These are phyloP conservation scores for Centaurea solstitialis DNA, from an alignment of 129 eudicot species.

Conservation along the genomic window DNA sequence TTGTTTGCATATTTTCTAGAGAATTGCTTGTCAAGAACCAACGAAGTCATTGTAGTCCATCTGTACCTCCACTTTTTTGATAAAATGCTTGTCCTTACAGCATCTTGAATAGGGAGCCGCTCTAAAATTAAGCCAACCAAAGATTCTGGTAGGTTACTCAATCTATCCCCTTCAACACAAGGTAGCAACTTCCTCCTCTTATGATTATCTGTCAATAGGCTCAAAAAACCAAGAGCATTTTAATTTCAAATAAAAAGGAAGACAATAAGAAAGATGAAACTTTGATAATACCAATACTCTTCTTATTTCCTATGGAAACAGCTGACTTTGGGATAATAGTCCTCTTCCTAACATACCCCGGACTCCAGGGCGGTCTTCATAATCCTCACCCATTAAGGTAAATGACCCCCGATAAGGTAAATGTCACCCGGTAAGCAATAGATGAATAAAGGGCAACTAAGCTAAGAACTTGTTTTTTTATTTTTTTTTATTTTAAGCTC, in stretches of 20 bases:
- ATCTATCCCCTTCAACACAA: slow-evolving; percentile 7
- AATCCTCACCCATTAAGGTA: too few relatives aligned
- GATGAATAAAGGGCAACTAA: too few relatives aligned
- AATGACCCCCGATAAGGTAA: too few relatives aligned
- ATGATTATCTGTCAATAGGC: background rate
- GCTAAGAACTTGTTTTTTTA: too few relatives aligned
- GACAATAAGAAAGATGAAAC: too few relatives aligned
- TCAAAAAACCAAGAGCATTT: background rate
- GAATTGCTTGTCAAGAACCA: slow-evolving; percentile 12
- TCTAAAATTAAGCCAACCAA: slow-evolving; percentile 18
- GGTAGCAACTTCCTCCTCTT: background rate
- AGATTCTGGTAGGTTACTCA: slow-evolving; percentile 13
- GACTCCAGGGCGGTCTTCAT: too few relatives aligned
- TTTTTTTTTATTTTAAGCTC: too few relatives aligned
- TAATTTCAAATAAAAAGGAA: background rate
- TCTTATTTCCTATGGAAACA: too few relatives aligned
- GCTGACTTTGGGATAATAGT: too few relatives aligned
- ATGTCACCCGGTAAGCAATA: too few relatives aligned
- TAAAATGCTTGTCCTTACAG: slow-evolving; percentile 8
- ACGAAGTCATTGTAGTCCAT: background rate
- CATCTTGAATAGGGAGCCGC: slow-evolving; percentile 26
- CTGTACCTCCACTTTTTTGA: slow-evolving; percentile 25
- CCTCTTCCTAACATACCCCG: too few relatives aligned
- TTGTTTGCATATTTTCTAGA: background rate
- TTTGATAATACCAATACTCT: too few relatives aligned